Evolutionary conservation across 2,329 filamentous ascomycete genomes (phyloP).

Genomic region (Cadophora sp.): DNA sequence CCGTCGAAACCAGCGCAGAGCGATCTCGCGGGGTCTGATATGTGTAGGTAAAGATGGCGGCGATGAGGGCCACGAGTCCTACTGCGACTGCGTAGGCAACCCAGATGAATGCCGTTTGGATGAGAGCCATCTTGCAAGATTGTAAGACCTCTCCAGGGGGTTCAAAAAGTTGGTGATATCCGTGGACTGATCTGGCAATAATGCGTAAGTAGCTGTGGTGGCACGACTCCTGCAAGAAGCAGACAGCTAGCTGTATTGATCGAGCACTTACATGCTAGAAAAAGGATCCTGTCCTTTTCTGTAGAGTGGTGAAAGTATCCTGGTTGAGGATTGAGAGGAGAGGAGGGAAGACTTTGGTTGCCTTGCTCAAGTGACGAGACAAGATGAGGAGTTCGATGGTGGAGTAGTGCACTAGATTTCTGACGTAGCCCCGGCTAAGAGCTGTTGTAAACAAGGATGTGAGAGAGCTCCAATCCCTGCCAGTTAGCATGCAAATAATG

Average conservation of each 20-base stretch:
- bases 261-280: not conserved
- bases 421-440: slow-evolving; percentile 20
- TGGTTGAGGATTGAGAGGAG: not conserved
- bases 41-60: slow-evolving; percentile 85
- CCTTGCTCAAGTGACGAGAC: not conserved
- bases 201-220: slow-evolving; percentile 20
- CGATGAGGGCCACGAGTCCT: slow-evolving; percentile 75
- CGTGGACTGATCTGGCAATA: slow-evolving; percentile 20
- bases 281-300: slow-evolving; percentile 12
- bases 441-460: slow-evolving; percentile 9
- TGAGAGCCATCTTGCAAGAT: slow-evolving; percentile 53
- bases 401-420: slow-evolving; percentile 4
- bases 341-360: not conserved
- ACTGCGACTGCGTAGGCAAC: slow-evolving; percentile 88
- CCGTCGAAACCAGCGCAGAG: slow-evolving; percentile 78
- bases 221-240: not conserved
- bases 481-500: slow-evolving; percentile 2
- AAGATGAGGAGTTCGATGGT: slow-evolving; percentile 6
- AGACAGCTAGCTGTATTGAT: not conserved
- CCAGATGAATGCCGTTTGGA: slow-evolving; percentile 94
- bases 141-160: slow-evolving; percentile 8
- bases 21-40: slow-evolving; percentile 92
- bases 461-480: slow-evolving; percentile 1
- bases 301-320: not conserved
- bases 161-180: slow-evolving; percentile 20